Percentiles rank a stretch among this genome's conserved stretches.
These are phyloP conservation scores for Phytophthora uliginosa DNA, from an alignment of 352 stramenopile genomes.

Conservation along the genomic window DNA sequence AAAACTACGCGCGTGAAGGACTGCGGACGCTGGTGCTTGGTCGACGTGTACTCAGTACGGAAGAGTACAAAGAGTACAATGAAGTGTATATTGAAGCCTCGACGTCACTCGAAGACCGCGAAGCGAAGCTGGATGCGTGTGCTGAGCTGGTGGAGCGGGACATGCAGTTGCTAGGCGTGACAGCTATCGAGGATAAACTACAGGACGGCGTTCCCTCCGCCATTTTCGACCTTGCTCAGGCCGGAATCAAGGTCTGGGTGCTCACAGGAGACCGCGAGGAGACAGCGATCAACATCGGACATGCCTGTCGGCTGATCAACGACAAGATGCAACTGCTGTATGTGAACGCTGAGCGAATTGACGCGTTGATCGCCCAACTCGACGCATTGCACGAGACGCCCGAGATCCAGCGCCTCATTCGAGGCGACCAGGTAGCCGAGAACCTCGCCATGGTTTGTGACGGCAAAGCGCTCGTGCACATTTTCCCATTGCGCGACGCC, in stretches of 20 bases:
- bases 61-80: constrained; percentile 74
- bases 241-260: constrained; percentile 98
- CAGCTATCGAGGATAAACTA: constrained; percentile 97
- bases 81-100: constrained; percentile 60
- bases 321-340: constrained; percentile 78
- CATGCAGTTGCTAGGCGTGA: constrained; percentile 92
- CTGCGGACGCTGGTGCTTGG: constrained; percentile 86
- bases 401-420: constrained; percentile 57
- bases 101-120: constrained; percentile 59
- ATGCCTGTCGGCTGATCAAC: constrained; percentile 82
- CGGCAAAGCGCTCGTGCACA: constrained; percentile 71
- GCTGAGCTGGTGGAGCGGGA: constrained; percentile 76
- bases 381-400: constrained; percentile 52
- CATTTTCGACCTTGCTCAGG: constrained; percentile 93
- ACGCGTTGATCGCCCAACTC: constrained; percentile 55
- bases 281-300: constrained; percentile 98
- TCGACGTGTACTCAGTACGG: constrained; percentile 48
- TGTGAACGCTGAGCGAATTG: constrained; percentile 61
- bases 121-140: constrained; percentile 61
- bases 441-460: constrained; percentile 77
- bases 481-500: constrained; percentile 71
- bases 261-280: constrained; percentile 98
- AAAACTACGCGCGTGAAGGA: constrained; percentile 78
- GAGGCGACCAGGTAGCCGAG: constrained; percentile 40
- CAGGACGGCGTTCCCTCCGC: constrained; percentile 95